Base-by-base conservation (phyloP, 345 rosid genomes). In the Psidium guajava region DNA sequence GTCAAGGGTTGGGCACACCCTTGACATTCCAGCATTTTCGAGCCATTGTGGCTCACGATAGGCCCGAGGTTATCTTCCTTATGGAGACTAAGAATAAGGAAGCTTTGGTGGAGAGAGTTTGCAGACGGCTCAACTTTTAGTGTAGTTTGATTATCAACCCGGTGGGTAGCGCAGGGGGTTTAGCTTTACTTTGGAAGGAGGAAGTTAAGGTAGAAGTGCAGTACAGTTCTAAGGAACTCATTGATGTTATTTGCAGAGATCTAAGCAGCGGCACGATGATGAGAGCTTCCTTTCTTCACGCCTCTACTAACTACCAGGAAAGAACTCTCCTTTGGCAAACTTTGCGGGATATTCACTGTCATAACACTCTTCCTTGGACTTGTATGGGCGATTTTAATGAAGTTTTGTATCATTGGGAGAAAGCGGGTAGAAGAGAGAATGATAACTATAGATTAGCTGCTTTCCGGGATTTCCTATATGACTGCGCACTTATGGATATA, bases 161-260 rank as follows among this genome's bases (percentile, higher is more conserved):
- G 4, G 9, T 27, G 1, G 10, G 40, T 5, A 6, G 27, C 0
- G 21, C 44, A 1, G 5, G 40, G 14, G 73, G 40, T 8, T 0
- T 59, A 27, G 9, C 40, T 27, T 0, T 14, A 5, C 13, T 27
- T 9, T 59, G 73, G 10, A 6, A 59, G 27, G 20, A 8, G 5
- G 5, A 59, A 10, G 73, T 14, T 6, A 59, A 27, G 5, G 20
- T 27, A 1, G 40, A 59, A 27, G 40, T 59, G 1, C 20, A 59
- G 20, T 2, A 11, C 13, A 27, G 20, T 14, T 59, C 53, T 0
- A 0, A 0, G 5, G 10, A 59, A 0, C 20, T 59, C 11, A 58
- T 27, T 27, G 10, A 59, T 3, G 27, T 27, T 27, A 6, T 27
- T 13, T 59, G 40, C 9, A 14, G 27, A 5, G 21, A 59, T 4